Evolutionary conservation across 202 grass and related monocot genomes (phyloP), one percentile per base, ranked within the genome.

Genomic region (Panicum virgatum): DNA sequence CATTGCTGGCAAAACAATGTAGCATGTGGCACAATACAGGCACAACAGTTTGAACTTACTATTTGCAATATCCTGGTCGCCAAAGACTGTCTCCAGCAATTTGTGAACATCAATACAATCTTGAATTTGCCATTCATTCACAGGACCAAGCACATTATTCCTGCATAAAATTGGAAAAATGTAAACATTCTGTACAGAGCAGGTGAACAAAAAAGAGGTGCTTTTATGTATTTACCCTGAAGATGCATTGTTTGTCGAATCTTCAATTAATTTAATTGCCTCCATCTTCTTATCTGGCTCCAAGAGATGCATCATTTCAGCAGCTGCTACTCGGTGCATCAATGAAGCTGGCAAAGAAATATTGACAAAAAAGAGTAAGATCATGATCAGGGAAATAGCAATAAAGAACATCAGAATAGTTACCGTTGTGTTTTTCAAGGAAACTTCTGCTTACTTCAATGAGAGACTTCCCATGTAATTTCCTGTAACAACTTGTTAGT

Each of bases 231-330:
- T 69, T 91, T 97, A 99, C 97, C 91, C 93, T 64, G 84, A 78
- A 5, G 89, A 86, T 20, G 70, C 76, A 34, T 46, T 92, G 85
- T 94, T 96, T 90, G 75, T 68, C 19, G 97, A 99, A 84, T 99
- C 89, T 86, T 99, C 97, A 77, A 99, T 99, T 94, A 99, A 78
- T 60, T 94, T 94, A 77, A 99, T 89, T 12, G 91, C 91, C 58
- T 94, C 88, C 46, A 66, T 59, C 76, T 94, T 99, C 89, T 84
- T 99, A 58, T 97, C 84, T 70, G 93, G 84, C 62, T 97, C 91
- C 80, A 99, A 84, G 58, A 92, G 75, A 79, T 90, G 92, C 58
- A 96, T 89, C 97, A 99, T 97, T 92, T 99, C 97, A 56, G 93
- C 93, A 77, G 83, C 91, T 75, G 93, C 97, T 76, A 86, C 88